phyloP scores from a whole-genome alignment of 2,329 filamentous ascomycete species.

The Septoria linicola region DNA sequence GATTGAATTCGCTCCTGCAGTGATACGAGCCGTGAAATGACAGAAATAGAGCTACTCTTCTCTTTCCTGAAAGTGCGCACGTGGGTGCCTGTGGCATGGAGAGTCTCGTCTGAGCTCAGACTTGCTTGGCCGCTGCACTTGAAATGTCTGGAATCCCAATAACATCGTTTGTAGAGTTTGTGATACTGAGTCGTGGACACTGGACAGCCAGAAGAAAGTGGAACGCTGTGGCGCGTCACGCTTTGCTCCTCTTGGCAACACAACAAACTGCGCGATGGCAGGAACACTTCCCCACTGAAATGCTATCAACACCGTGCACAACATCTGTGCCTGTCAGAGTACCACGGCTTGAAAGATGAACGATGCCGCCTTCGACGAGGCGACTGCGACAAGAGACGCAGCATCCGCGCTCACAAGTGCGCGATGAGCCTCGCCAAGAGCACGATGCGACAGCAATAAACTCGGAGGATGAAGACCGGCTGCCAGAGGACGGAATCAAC shows the following conservation, averaged over 20 bases:
- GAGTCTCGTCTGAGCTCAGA: too few species aligned
- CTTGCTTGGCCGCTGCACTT: too few species aligned
- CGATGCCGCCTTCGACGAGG: conserved; percentile 10
- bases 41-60: too few species aligned
- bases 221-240: too few species aligned
- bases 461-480: conserved; percentile 19
- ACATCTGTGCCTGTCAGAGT: background rate
- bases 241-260: conserved; percentile 7
- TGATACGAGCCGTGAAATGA: too few species aligned
- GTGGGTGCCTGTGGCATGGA: too few species aligned
- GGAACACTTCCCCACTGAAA: background rate
- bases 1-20: too few species aligned
- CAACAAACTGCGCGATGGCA: conserved; percentile 7
- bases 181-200: too few species aligned
- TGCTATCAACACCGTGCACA: background rate
- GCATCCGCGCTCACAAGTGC: conserved; percentile 8
- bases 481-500: conserved; percentile 12
- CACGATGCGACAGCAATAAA: background rate
- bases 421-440: conserved; percentile 2
- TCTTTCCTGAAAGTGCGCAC: too few species aligned
- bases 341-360: background rate
- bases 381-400: conserved; percentile 10
- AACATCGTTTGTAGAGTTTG: too few species aligned
- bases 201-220: too few species aligned
- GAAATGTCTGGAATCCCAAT: too few species aligned